Conservation (phyloP, 805 yeast species). For the Tetrapisispora nanseiensis region DNA sequence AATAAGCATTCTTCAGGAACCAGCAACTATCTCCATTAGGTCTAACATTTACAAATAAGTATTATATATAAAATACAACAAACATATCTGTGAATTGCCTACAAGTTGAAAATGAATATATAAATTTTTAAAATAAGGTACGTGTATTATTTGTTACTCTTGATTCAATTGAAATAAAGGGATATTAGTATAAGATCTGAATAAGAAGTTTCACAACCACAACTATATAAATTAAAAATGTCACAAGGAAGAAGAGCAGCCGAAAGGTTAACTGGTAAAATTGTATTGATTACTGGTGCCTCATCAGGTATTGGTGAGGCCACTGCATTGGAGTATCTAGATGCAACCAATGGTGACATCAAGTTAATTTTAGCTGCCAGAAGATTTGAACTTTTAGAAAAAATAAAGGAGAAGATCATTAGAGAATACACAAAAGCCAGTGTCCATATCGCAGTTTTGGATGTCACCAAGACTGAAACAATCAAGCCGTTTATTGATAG, state of each 20-base stretch:
- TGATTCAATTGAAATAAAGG: too few relatives aligned
- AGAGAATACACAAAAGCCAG: slow-evolving; percentile 38
- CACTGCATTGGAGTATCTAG: slow-evolving; percentile 80
- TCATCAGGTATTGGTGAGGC: slow-evolving; percentile 93
- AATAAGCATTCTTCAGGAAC: too few relatives aligned
- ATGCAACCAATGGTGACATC: slow-evolving; percentile 57
- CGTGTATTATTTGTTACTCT: too few relatives aligned
- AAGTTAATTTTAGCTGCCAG: slow-evolving; percentile 72
- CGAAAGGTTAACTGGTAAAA: slow-evolving; percentile 69
- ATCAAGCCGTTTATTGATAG: slow-evolving; percentile 41
- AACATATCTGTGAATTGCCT: too few relatives aligned
- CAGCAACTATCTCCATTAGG: too few relatives aligned
- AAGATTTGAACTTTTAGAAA: slow-evolving; percentile 51
- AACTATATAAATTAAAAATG: slow-evolving; percentile 35
- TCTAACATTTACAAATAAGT: too few relatives aligned
- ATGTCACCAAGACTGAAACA: slow-evolving; percentile 44
- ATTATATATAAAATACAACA: too few relatives aligned
- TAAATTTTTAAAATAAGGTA: too few relatives aligned
- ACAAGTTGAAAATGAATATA: too few relatives aligned
- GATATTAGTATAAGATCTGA: too few relatives aligned
- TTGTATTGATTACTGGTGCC: slow-evolving; percentile 87
- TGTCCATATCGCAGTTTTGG: slow-evolving; percentile 42
- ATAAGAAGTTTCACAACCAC: too few relatives aligned
- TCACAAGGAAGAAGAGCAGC: slow-evolving; percentile 69
- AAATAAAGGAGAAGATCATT: slow-evolving; percentile 39